Base-by-base conservation (phyloP, 1,284 basidiomycete species). In the Marasmius tenuissimus region DNA sequence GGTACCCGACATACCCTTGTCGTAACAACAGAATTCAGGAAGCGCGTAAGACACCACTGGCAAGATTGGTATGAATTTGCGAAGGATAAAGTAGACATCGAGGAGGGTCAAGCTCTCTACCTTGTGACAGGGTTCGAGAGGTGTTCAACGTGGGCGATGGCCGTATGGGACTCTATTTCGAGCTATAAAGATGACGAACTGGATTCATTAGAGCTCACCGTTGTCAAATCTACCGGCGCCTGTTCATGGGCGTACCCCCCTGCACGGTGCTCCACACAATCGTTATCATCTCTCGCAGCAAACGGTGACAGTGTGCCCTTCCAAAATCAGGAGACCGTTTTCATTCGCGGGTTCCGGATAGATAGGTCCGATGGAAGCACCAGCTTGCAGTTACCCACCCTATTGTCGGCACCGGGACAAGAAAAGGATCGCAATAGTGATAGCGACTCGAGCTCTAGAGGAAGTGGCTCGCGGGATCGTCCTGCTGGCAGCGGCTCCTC, bases 271-370 rank as follows among this genome's bases (percentile, higher is more conserved):
- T 16, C 16, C n/a, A 14, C 45, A 20, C 45, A 47, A n/a, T 47
- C 45, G 8, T n/a, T n/a, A 10, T 16, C 8, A 7, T 16, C 45
- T 20, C 11, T n/a, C 16, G n/a, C 16, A 47, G n/a, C 27, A 4
- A 27, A 27, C 27, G 4, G 27, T 27, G 27, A 27, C 27, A 27
- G 27, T 27, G 2, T 27, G 27, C 27, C 27, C 4, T 4, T 27
- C 27, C 27, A 27, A 27, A 27, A 27, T 27, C 27, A 27, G 27
- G 27, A 47, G 16, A 47, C 45, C 16, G 34, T 60, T 4, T 66
- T 66, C 50, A 50, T 66, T 33, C 62, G 65, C 7, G 65, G 65
- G 12, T 66, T 64, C 56, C 62, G 62, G 58, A 57, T 66, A 33
- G 52, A 57, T 16, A 51, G 38, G 33, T 37, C 53, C 11, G 35